These are phyloP conservation scores for Euclidium syriacum DNA, from an alignment of 345 rosid genomes.

Conservation along the genomic window DNA sequence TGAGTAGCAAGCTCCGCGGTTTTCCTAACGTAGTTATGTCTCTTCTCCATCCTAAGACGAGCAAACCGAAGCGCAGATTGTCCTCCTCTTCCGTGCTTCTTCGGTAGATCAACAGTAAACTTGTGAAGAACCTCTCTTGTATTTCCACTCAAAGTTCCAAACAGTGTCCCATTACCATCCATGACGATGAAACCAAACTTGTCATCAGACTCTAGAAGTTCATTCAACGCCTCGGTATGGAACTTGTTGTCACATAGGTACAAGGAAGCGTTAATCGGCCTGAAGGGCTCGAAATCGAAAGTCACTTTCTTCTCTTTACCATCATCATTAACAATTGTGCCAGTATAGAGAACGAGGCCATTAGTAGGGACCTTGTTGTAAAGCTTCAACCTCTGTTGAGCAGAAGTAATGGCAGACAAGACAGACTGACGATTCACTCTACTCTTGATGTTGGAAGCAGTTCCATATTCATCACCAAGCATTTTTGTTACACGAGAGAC, in stretches of 20 bases:
- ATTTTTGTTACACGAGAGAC: constrained; percentile 86
- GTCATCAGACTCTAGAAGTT: constrained; percentile 86
- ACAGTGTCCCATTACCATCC: constrained; percentile 91
- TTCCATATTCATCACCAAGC: constrained; percentile 94
- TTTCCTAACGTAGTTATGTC: constrained; percentile 87
- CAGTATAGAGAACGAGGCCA: constrained; percentile 86
- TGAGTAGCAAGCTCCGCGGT: constrained; percentile 97
- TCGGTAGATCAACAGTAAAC: constrained; percentile 82
- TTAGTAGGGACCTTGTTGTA: constrained; percentile 88
- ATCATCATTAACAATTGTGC: constrained; percentile 75
- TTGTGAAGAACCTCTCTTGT: constrained; percentile 91
- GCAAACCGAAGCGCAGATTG: constrained; percentile 97
- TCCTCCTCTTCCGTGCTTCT: constrained; percentile 98
- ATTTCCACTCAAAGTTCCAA: constrained; percentile 89
- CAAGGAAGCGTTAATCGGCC: constrained; percentile 85
- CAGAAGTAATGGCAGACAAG: constrained; percentile 88
- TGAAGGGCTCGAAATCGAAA: constrained; percentile 88
- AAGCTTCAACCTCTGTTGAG: constrained; percentile 88
- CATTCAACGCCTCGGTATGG: constrained; percentile 81
- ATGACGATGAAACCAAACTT: constrained; percentile 89
- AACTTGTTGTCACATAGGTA: constrained; percentile 89
- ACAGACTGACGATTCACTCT: constrained; percentile 91
- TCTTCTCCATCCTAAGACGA: constrained; percentile 92
- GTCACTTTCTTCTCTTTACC: constrained; percentile 96
- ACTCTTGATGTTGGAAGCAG: constrained; percentile 92